A percentile compares a stretch with the other conserved stretches of the same genome.
phyloP scores from a whole-genome alignment of 1,139 yeast species.

The Geotrichum macrosporum region DNA sequence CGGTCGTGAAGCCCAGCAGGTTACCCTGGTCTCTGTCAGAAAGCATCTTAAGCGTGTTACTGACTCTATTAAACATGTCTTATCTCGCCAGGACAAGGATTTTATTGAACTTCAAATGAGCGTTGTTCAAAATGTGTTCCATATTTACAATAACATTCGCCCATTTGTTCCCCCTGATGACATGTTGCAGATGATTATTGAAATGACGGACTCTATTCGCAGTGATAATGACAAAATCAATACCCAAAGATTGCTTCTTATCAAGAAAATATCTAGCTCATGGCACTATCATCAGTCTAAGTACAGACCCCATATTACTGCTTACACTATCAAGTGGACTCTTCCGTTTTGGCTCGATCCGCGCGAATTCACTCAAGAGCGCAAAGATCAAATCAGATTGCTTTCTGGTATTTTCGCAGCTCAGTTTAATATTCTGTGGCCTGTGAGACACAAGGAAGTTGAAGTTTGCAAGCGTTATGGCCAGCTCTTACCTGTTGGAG shows the following conservation, averaged over 20 bases:
- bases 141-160: slow-evolving; percentile 27
- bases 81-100: slow-evolving; percentile 26
- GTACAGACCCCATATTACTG: slow-evolving; percentile 46
- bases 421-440: slow-evolving; percentile 37
- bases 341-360: slow-evolving; percentile 32
- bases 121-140: slow-evolving; percentile 26
- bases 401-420: slow-evolving; percentile 35
- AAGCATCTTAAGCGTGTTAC: slow-evolving; percentile 28
- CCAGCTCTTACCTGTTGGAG: slow-evolving; percentile 35
- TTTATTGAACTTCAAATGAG: slow-evolving; percentile 28
- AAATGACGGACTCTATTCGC: slow-evolving; percentile 32
- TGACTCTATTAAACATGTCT: slow-evolving; percentile 27
- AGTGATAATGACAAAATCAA: slow-evolving; percentile 44
- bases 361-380: slow-evolving; percentile 29
- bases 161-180: slow-evolving; percentile 31
- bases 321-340: slow-evolving; percentile 58
- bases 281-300: slow-evolving; percentile 42
- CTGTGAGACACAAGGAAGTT: slow-evolving; percentile 30
- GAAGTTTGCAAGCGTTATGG: slow-evolving; percentile 35
- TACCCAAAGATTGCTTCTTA: slow-evolving; percentile 54
- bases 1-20: slow-evolving; percentile 28
- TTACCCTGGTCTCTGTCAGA: slow-evolving; percentile 24
- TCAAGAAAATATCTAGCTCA: slow-evolving; percentile 54
- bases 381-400: slow-evolving; percentile 34
- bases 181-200: slow-evolving; percentile 31